A percentile compares a stretch with the other conserved stretches of the same genome.
phyloP scores from a whole-genome alignment of 129 eudicot genomes.

The Lactuca sativa region DNA sequence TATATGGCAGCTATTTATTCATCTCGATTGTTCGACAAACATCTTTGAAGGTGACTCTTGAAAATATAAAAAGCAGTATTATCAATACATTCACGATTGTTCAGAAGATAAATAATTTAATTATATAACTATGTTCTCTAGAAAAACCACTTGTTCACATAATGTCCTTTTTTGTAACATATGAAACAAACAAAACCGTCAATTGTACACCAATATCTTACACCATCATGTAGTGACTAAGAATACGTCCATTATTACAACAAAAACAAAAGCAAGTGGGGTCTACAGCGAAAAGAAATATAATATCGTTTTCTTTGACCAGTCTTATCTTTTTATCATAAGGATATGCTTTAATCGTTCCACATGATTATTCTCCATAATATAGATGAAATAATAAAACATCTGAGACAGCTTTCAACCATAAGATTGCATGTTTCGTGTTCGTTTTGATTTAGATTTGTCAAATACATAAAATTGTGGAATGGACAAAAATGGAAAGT shows the following conservation, averaged over 20 bases:
- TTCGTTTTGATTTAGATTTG: slow-evolving; percentile 26
- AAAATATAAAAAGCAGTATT: no score
- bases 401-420: slow-evolving; percentile 26
- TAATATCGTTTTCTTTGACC: slow-evolving; percentile 9
- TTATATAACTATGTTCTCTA: neutral
- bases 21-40: neutral
- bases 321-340: slow-evolving; percentile 7
- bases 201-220: neutral
- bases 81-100: no score
- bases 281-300: neutral
- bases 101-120: neutral
- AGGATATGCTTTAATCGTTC: neutral
- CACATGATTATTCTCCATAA: neutral
- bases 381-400: slow-evolving; percentile 9
- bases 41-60: neutral
- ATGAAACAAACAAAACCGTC: neutral
- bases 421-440: slow-evolving; percentile 25
- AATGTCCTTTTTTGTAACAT: no score
- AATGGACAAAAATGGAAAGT: slow-evolving; percentile 27
- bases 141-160: neutral
- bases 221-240: neutral
- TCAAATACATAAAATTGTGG: neutral
- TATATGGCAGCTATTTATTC: neutral
- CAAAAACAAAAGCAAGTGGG: slow-evolving; percentile 1
- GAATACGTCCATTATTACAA: neutral